Evolutionary conservation across 1,284 basidiomycete genomes (phyloP), one percentile per base, ranked within the genome.

Genomic region (Naganishia liquefaciens): DNA sequence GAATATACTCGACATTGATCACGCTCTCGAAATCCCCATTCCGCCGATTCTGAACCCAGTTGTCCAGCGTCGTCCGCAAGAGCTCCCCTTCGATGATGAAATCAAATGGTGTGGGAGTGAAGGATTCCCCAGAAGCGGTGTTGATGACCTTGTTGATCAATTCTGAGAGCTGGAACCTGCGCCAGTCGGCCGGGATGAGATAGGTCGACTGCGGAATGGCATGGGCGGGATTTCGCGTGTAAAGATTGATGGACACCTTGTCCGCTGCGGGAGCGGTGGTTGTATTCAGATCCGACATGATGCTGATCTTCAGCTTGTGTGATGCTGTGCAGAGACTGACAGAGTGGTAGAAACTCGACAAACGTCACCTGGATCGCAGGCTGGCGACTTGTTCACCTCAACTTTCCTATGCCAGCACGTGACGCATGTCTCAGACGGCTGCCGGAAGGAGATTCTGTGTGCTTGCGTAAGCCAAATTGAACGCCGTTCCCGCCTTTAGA

Each of bases 121-220:
- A 42, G n/a, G 64, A n/a, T 21, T 49, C 49, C 27, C 37, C 51
- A 7, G 52, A 54, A 0, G 83, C 73, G 13, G 92, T 84, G 0
- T 85, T 84, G 19, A 99, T 83, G 1, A 95, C 90, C 75, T 96
- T 95, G 82, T 99, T 99, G 70, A 99, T 88, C 53, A 98, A 87
- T 69, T 97, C 93, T 0, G 94, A 98, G n/a, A 99, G 88, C 75
- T 98, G 95, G 76, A 90, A 96, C 19, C 94, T 87, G 64, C 85
- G 86, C 94, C 94, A 99, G 76, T 86, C 82, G 1, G 87, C 82
- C 0, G 95, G 95, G 27, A 99, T 89, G 86, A 98, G 89, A 77
- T 94, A 98, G 73, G 93, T 94, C 75, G 93, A 90, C 1, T 87
- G 82, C 0, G 94, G 95, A 27, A 99, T 86, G 15, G 86, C 84